phyloP scores from a whole-genome alignment of 1,284 basidiomycete species.

The Sporisorium reilianum region DNA sequence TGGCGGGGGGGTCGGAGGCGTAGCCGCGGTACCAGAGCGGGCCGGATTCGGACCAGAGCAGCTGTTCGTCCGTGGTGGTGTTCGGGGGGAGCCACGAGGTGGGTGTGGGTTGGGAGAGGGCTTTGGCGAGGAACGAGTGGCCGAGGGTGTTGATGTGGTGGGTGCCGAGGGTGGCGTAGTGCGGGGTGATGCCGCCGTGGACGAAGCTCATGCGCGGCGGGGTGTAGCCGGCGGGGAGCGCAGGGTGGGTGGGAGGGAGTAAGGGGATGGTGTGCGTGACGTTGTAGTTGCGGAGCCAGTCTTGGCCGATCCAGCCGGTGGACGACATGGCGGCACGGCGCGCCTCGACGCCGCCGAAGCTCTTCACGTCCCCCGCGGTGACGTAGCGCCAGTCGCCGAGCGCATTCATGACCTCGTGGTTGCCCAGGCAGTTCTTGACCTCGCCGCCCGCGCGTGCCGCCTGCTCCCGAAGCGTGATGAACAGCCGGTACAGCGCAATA shows the following conservation, averaged over 20 bases:
- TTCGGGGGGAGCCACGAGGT: slow-evolving; percentile 39
- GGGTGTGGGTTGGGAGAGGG: slow-evolving; percentile 22
- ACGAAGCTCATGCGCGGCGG: slow-evolving; percentile 56
- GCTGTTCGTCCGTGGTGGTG: slow-evolving; percentile 46
- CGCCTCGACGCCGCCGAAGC: slow-evolving; percentile 59
- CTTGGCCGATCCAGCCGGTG: slow-evolving; percentile 69
- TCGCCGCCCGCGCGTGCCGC: slow-evolving; percentile 47
- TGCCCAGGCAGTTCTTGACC: slow-evolving; percentile 58
- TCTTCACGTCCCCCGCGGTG: slow-evolving; percentile 68
- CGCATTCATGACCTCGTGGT: slow-evolving; percentile 68
- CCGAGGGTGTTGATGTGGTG: slow-evolving; percentile 58
- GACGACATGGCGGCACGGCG: slow-evolving; percentile 61
- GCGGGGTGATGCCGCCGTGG: slow-evolving; percentile 65
- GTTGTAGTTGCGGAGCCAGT: slow-evolving; percentile 60
- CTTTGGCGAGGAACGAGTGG: slow-evolving; percentile 52
- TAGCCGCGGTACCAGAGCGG: slow-evolving; percentile 68
- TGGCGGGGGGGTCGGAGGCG: slow-evolving; percentile 33
- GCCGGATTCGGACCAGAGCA: slow-evolving; percentile 53
- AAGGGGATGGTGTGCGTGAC: slow-evolving; percentile 53
- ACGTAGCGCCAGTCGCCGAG: slow-evolving; percentile 71
- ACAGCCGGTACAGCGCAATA: slow-evolving; percentile 62
- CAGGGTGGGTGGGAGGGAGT: slow-evolving; percentile 24
- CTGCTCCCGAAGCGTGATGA: slow-evolving; percentile 52
- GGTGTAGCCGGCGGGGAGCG: slow-evolving; percentile 13
- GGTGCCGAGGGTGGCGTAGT: slow-evolving; percentile 46